phyloP scores from a whole-genome alignment of 768 basidiomycete species.

The Lentinus tigrinus region DNA sequence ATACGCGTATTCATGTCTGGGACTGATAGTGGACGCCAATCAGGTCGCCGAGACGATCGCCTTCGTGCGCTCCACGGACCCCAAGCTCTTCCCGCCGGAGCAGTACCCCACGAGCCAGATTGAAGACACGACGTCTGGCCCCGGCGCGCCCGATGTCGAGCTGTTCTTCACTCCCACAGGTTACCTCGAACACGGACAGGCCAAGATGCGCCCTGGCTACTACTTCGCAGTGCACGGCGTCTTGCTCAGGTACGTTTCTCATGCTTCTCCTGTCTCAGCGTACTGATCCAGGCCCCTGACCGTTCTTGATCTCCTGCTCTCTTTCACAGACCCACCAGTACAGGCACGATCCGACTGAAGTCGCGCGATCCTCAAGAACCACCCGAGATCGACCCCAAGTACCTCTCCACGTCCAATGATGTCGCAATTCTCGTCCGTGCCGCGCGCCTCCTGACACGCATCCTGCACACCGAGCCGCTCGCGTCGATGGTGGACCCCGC shows the following conservation, averaged over 20 bases:
- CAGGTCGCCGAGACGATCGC: conserved; percentile 48
- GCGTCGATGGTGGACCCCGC: conserved; percentile 34
- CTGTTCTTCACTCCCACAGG: conserved; percentile 28
- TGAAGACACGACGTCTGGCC: conserved; percentile 33
- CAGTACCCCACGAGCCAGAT: conserved; percentile 12
- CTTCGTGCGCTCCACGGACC: conserved; percentile 51
- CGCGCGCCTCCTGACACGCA: conserved; percentile 36
- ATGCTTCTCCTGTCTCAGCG: background rate
- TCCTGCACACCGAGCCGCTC: conserved; percentile 39
- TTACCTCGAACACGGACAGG: conserved; percentile 18
- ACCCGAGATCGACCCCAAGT: conserved; percentile 49
- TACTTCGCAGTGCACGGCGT: conserved; percentile 27
- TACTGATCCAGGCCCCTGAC: background rate
- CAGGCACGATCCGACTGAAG: conserved; percentile 39
- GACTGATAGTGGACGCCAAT: background rate
- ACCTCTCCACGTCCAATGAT: conserved; percentile 42
- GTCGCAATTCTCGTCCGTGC: conserved; percentile 40
- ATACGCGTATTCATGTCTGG: background rate
- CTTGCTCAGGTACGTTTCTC: conserved; percentile 30
- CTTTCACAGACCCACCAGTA: conserved; percentile 41
- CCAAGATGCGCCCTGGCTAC: conserved; percentile 12
- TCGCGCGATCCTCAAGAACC: conserved; percentile 41
- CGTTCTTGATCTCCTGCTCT: background rate
- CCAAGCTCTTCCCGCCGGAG: conserved; percentile 39
- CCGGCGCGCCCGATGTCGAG: conserved; percentile 36